Percentiles rank a stretch among this genome's conserved stretches.
phyloP scores from a whole-genome alignment of 306 rosid species.

The Pachyrhizus erosus region DNA sequence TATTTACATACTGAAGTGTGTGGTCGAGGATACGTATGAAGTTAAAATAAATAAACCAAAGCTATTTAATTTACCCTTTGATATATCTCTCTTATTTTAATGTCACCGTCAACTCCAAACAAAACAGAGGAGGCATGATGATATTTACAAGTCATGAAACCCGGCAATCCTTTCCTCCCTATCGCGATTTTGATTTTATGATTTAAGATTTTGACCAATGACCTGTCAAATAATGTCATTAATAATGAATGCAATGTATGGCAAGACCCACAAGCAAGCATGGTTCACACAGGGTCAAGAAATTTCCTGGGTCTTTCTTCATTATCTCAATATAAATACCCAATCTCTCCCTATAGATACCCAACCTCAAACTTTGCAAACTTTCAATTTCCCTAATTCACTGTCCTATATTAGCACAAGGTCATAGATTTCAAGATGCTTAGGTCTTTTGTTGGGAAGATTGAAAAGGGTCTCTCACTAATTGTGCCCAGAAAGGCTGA shows the following conservation, averaged over 20 bases:
- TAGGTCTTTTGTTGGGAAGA: constrained; percentile 43
- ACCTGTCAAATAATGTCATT: neutral
- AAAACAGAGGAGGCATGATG: neutral
- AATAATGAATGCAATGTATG: neutral
- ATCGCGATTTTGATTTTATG: neutral
- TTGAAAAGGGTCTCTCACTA: constrained; percentile 54
- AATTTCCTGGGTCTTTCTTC: constrained; percentile 10
- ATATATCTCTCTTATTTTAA: too few relatives aligned
- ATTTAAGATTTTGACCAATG: neutral
- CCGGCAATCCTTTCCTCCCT: neutral
- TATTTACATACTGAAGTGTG: too few relatives aligned
- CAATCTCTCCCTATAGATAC: neutral
- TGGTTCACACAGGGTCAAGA: neutral
- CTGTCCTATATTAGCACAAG: neutral
- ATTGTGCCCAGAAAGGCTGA: neutral
- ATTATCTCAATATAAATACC: constrained; percentile 26
- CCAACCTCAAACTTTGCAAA: neutral
- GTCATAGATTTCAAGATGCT: constrained; percentile 38
- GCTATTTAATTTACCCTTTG: too few relatives aligned
- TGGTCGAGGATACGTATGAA: too few relatives aligned
- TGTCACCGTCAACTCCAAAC: neutral
- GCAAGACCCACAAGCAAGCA: neutral
- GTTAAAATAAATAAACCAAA: too few relatives aligned
- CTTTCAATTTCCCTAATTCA: neutral
- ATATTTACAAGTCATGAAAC: neutral